Percentiles rank a stretch among this genome's conserved stretches.
These are phyloP conservation scores for Alternaria sp. DNA, from an alignment of 2,329 filamentous ascomycete species.

Conservation along the genomic window DNA sequence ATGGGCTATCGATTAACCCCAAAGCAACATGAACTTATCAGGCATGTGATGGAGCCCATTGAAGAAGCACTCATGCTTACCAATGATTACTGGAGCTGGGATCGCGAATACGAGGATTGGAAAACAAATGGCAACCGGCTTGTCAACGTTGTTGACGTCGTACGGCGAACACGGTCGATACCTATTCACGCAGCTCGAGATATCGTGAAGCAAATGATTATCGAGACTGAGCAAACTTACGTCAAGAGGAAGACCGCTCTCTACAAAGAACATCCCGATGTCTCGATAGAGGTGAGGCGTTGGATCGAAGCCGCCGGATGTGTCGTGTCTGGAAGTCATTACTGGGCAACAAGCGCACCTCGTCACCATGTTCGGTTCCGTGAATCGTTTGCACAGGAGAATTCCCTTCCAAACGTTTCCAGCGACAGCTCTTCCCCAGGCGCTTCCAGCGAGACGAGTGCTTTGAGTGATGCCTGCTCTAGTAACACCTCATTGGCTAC, in stretches of 20 bases:
- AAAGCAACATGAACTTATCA: neutral
- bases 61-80: neutral
- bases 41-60: neutral
- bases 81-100: conserved; percentile 7
- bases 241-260: neutral
- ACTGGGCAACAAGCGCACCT: neutral
- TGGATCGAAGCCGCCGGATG: neutral
- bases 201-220: neutral
- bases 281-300: neutral
- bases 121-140: neutral
- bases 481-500: too few relatives aligned
- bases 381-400: too few relatives aligned
- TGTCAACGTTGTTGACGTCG: neutral
- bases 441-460: too few relatives aligned
- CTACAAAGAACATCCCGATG: neutral
- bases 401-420: fast-evolving
- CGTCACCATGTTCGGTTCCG: neutral
- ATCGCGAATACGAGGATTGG: neutral
- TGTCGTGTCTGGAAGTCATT: neutral
- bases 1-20: neutral
- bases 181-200: neutral
- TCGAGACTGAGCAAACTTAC: neutral
- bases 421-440: too few relatives aligned
- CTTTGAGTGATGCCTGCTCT: too few relatives aligned
- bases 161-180: neutral